Base-by-base conservation (phyloP, 2,329 filamentous ascomycete species). In the Xylariaceae sp. region DNA sequence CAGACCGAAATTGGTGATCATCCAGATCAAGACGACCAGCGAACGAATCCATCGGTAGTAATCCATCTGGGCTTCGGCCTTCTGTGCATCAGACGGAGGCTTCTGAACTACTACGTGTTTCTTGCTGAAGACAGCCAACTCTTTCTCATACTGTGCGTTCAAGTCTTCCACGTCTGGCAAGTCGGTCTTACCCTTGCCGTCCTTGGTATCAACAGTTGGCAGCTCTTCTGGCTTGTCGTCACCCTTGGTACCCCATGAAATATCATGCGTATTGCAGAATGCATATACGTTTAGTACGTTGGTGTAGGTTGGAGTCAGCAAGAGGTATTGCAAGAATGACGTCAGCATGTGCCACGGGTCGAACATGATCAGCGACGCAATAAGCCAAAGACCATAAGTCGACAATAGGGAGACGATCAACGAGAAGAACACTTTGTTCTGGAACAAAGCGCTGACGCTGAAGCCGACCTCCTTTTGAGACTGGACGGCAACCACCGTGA, bases 311-410 rank as follows among this genome's bases (percentile, higher is more conserved):
- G 93, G 93, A 1, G 90, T 95, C 43, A 98, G 77, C 32, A 97
- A 79, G 55, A 97, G 82, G 64, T 98, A 98, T 77, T 97, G 93
- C 37, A 89, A 65, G 65, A 97, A 89, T 43, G 85, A 83, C n/a
- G 93, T 97, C 64, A 95, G 77, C 89, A 98, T 97, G 69, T 98
- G 93, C 91, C 93, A 98, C 3, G 93, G 93, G 63, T 98, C 93
- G 65, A 97, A 82, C 82, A 97, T 97, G 53, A 98, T 73, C 51
- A 98, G 74, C 8, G 89, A 95, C 1, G 89, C 86, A 38, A 98
- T 68, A 45, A 97, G 78, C 85, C 90, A 98, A 57, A 98, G 83
- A 48, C 94, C 76, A 62, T 93, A 98, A 0, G 93, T 98, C 9
- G 89, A 93, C 56, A 87, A 78, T 57, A 97, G 79, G 1, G 90